Percentiles rank a stretch among this genome's conserved stretches.
These are phyloP conservation scores for Limnomonas spitsbergensis DNA, from an alignment of 139 green algal species.

Conservation along the genomic window DNA sequence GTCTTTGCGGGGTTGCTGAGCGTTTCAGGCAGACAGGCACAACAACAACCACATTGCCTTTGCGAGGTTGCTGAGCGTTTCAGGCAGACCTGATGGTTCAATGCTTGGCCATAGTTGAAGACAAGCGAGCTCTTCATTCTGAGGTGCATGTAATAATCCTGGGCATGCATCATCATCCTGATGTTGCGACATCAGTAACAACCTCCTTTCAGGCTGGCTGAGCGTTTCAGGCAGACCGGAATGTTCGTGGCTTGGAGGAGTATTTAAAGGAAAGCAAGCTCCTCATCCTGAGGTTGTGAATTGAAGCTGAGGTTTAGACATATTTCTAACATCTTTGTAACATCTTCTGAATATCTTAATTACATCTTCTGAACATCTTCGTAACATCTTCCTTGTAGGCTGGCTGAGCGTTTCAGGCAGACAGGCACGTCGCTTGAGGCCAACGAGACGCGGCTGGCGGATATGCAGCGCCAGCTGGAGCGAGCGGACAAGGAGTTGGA, in stretches of 20 bases:
- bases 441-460: slow-evolving; percentile 17
- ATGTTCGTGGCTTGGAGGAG: neutral
- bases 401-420: slow-evolving; percentile 31
- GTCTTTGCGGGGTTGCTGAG: no score
- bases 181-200: neutral
- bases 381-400: neutral
- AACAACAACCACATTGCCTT: no score
- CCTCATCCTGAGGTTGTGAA: neutral
- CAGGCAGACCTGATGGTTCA: no score
- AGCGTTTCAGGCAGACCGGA: neutral
- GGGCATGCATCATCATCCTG: no score
- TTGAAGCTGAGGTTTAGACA: no score
- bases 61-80: no score
- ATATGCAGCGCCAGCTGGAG: neutral
- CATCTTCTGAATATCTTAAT: neutral
- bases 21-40: no score
- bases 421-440: neutral
- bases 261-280: neutral
- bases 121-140: no score
- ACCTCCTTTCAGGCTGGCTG: slow-evolving; percentile 8
- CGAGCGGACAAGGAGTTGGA: slow-evolving; percentile 25
- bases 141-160: no score
- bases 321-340: slow-evolving; percentile 2
- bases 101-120: no score
- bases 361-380: neutral